A percentile compares a stretch with the other conserved stretches of the same genome.
phyloP scores from a whole-genome alignment of 2,329 filamentous ascomycete genomes.

The Neonectria coccinea region DNA sequence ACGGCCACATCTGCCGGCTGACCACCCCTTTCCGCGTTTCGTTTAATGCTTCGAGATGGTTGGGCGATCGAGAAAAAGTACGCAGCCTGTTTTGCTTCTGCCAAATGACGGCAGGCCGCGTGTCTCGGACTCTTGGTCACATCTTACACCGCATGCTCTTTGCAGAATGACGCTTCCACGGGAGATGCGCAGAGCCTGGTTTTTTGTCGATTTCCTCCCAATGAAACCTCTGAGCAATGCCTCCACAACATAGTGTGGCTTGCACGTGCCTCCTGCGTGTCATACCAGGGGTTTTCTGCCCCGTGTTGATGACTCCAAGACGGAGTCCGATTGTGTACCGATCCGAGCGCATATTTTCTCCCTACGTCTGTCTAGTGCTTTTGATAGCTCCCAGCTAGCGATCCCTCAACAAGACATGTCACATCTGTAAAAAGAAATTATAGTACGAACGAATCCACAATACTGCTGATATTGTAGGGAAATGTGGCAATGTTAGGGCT shows the following conservation, averaged over 20 bases:
- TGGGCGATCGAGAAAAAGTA: not conserved
- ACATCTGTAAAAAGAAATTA: not conserved
- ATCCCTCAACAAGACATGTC: not conserved
- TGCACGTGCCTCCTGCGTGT: not conserved
- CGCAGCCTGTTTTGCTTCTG: not conserved
- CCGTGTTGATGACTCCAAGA: not conserved
- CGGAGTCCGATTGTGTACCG: not conserved
- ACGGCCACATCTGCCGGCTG: too few species aligned
- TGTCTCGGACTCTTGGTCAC: not conserved
- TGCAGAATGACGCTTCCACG: not conserved
- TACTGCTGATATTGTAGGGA: not conserved
- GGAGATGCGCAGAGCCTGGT: not conserved
- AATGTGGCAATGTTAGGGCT: not conserved
- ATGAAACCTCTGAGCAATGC: not conserved
- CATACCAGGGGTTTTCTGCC: not conserved
- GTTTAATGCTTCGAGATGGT: not conserved
- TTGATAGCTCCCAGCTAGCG: not conserved
- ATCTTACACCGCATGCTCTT: not conserved
- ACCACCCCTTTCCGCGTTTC: not conserved
- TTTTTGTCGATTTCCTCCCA: not conserved
- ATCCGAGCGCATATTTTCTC: not conserved
- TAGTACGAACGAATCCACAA: not conserved
- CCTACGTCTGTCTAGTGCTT: not conserved
- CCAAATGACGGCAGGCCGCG: not conserved
- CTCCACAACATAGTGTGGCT: not conserved